Conservation (phyloP, 495 filamentous ascomycete species). For the Aspergillus biplanus region DNA sequence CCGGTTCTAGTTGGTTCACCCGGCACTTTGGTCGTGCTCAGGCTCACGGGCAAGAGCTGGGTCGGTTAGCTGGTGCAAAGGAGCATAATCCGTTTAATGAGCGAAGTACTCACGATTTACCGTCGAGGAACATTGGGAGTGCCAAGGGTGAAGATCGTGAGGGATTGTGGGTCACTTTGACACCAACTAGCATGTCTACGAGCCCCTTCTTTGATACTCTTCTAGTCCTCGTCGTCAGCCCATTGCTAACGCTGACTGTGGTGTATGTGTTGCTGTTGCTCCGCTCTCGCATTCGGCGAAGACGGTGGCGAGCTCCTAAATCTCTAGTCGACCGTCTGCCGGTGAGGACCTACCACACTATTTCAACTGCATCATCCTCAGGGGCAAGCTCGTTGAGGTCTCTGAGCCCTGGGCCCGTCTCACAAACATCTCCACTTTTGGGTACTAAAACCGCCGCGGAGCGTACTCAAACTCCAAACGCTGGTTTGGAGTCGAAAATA, state of each 20-base stretch:
- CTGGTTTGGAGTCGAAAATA: slow-evolving; percentile 51
- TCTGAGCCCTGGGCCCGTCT: slow-evolving; percentile 57
- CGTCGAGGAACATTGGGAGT: slow-evolving; percentile 18
- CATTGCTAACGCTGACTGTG: slow-evolving; percentile 86
- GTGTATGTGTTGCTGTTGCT: slow-evolving; percentile 90
- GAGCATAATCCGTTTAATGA: neutral
- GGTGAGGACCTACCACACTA: slow-evolving; percentile 90
- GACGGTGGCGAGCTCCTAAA: slow-evolving; percentile 95
- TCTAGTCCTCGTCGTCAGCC: slow-evolving; percentile 88
- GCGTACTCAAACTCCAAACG: slow-evolving; percentile 60
- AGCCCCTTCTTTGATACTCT: slow-evolving; percentile 96
- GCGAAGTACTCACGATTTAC: slow-evolving; percentile 12
- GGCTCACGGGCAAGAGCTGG: slow-evolving; percentile 16
- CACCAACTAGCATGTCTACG: slow-evolving; percentile 86
- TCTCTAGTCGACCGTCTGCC: slow-evolving; percentile 94
- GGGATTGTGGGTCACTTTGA: slow-evolving; percentile 94
- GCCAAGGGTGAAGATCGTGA: slow-evolving; percentile 59
- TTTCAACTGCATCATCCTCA: slow-evolving; percentile 62
- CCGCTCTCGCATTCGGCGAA: slow-evolving; percentile 84
- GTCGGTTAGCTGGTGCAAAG: slow-evolving; percentile 14
- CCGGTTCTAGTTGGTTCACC: slow-evolving; percentile 37
- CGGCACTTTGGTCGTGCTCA: slow-evolving; percentile 41
- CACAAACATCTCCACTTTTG: slow-evolving; percentile 77
- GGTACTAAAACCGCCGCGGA: slow-evolving; percentile 28
- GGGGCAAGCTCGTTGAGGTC: slow-evolving; percentile 55